Evolutionary conservation across 257 asterid genomes (phyloP), one percentile per base, ranked within the genome.

Genomic region (Rehmannia glutinosa): DNA sequence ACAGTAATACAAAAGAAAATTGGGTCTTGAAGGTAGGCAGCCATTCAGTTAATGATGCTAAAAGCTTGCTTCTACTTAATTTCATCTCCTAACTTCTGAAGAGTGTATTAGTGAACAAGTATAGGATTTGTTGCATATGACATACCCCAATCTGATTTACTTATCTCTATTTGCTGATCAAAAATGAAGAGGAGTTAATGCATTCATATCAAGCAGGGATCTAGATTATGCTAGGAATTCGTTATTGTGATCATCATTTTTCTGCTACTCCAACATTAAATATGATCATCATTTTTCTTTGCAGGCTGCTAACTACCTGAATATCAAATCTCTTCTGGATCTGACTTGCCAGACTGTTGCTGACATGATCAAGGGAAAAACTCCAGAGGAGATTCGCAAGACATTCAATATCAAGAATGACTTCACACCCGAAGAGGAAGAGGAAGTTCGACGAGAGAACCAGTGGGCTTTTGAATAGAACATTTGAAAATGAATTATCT

Each of bases 301-400:
- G 3, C 77, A 84, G 90, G 87, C 90, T 59, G 87, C 91, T 25
- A 77, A 84, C 76, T 82, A 77, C 73, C 75, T 84, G 82, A 77
- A 84, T 23, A 75, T 84, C 79, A 77, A 77, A 78, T 58, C 57
- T 45, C 84, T 84, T 42, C 72, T 84, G 77, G 84, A 84, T 45
- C 82, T 84, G 62, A 82, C 87, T 28, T 84, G 86, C 73, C 86
- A 77, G 73, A 80, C 83, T 6, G 84, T 82, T 12, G 90, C 86
- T 23, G 82, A 84, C 66, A 81, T 79, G 85, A 84, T 84, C 53
- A 82, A 71, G 52, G 84, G 84, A 5, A 82, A 80, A 62, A 75
- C 84, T 3, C 84, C 86, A 0, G 86, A 80, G 66, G 81, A 75
- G 84, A 68, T 83, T 33, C 82, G 84, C 16, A 68, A 75, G 63